Base-by-base conservation (phyloP, 768 basidiomycete species). In the Coprinopsis marcescibilis region DNA sequence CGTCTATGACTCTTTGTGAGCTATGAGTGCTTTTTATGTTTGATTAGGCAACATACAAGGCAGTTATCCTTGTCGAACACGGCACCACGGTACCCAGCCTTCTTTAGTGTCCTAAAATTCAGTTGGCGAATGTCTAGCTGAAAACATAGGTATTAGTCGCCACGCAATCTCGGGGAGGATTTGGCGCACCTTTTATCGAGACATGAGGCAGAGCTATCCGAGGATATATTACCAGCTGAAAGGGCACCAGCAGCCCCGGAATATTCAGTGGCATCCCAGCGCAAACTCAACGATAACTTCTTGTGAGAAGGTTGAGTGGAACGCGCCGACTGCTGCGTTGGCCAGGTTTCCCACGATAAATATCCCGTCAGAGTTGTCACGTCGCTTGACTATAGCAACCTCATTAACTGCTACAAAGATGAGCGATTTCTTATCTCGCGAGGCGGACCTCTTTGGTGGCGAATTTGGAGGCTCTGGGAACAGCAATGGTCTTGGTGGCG, bases 41-140 rank as follows among this genome's bases (percentile, higher is more conserved):
- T 25, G 17, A 43, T 39, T 30, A 29, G 33, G 19, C 14, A 3
- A 68, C 85, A 23, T 53, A 90, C 95, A 54, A 98, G 66, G 59
- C 95, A 98, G 57, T 99, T 98, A 60, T 99, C 95, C 67, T 98
- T 97, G 75, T 98, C 95, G 55, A 98, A 86, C 1, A 99, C 81
- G 2, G 85, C 89, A n/a, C 88, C 92, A 37, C 81, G 78, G 60
- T 90, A 93, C 3, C 94, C 92, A 6, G 82, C 79, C 47, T 72
- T 70, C 47, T 76, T 76, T 30, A 98, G 70, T 29, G 80, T 80
- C 7, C 55, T 55, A 71, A 90, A 92, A 64, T 94, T 80, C 57
- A 94, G 72, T 53, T 84, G 75, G 72, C 89, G 86, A 56, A 94
- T 89, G 60, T 89, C 89, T 88, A 73, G 60, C 82, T 83, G 68